These are phyloP conservation scores for Mycena sanguinolenta DNA, from an alignment of 768 basidiomycete species.

Conservation along the genomic window DNA sequence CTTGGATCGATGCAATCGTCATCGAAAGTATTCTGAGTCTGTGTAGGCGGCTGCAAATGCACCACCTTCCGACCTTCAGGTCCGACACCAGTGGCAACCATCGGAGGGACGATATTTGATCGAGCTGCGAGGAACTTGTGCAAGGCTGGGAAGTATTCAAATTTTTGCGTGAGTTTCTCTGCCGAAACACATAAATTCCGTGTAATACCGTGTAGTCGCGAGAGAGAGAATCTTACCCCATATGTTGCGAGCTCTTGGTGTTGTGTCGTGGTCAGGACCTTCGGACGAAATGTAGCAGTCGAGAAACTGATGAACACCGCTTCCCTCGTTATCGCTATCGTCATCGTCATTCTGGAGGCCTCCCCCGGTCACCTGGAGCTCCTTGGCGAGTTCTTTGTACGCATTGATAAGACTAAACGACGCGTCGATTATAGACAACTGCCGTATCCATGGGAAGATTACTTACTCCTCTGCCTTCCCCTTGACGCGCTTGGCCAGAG, in stretches of 20 bases:
- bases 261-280: background rate
- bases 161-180: background rate
- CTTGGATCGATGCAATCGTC: background rate
- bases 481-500: background rate
- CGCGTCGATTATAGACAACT: background rate
- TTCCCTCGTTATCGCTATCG: background rate
- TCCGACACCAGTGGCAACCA: constrained; percentile 3
- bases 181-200: background rate
- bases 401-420: background rate
- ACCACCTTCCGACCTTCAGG: background rate
- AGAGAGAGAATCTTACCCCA: too few species aligned
- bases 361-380: background rate
- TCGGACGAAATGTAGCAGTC: background rate
- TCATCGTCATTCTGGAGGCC: background rate
- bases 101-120: constrained; percentile 1
- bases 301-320: background rate
- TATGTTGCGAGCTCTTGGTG: background rate
- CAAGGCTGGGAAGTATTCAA: background rate
- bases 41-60: constrained; percentile 3
- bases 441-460: background rate
- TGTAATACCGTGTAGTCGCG: background rate
- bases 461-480: background rate
- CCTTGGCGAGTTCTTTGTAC: background rate
- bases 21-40: background rate
- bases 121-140: background rate